Evolutionary conservation across 139 green algal species (phyloP), one percentile per base, ranked within the genome.

Genomic region (Picocystis salinarum): DNA sequence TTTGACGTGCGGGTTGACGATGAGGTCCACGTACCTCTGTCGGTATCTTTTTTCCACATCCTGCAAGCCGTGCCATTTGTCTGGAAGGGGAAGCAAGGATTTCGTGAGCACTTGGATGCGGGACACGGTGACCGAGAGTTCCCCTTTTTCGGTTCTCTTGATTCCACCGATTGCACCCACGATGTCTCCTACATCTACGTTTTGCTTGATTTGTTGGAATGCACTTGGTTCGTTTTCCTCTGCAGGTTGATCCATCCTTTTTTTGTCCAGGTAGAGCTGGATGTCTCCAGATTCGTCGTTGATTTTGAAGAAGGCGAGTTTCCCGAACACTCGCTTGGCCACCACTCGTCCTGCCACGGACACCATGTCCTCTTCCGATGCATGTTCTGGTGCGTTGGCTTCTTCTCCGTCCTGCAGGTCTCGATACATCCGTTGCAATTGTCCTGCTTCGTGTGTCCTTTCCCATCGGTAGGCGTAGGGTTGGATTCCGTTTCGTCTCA

Each of bases 51-150:
- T 85, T 67, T 99, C 89, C 20, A 93, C 66, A 52, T 99, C 88
- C 0, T 67, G 58, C 22, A 99, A 74, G 4, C 89, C 89, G 46
- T 95, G 82, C 63, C 70, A 97, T 67, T 99, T 99, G 70, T 99
- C 89, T 0, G 89, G 89, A 45, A 99, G 68, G 1, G 89, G 86
- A 29, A 75, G 67, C 33, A 97, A 53, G 4, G 76, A 76, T 72
- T 99, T 99, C 45, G 85, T 94, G 11, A 97, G 63, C 19, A 99
- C 70, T 52, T 75, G 42, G 13, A 89, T 13, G 1, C 36, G 33
- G 1, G 41, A 47, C 3, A 66, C 74, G 39, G 74, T 51, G 34
- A 92, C 70, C 2, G 64, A 81, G 22, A 92, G 59, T 67, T 94
- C 84, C 0, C 89, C 89, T 56, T 91, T 91, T 6, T 97, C 85